phyloP scores from a whole-genome alignment of 192 early-diverging fungal species.

The Entomortierella lignicola region DNA sequence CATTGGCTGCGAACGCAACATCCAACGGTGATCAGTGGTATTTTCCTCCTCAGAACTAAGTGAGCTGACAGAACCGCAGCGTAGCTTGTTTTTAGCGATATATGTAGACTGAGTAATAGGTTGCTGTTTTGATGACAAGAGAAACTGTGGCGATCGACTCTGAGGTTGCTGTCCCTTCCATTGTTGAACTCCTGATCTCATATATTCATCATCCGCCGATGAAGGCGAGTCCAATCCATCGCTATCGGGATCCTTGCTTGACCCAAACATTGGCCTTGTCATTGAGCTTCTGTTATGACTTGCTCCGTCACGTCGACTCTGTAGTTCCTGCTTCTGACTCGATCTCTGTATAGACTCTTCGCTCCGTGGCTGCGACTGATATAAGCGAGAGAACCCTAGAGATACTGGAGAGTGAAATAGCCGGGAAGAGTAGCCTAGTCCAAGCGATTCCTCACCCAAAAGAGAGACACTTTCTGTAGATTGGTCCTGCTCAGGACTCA shows the following conservation, averaged over 20 bases:
- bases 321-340: neutral
- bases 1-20: neutral
- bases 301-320: neutral
- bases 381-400: constrained; percentile 23
- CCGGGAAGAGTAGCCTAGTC: constrained; percentile 8
- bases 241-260: constrained; percentile 19
- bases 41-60: constrained; percentile 16
- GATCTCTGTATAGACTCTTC: neutral
- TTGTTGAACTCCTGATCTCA: neutral
- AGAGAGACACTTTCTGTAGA: neutral
- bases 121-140: constrained; percentile 9
- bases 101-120: constrained; percentile 2
- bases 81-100: constrained; percentile 3
- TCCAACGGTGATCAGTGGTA: neutral
- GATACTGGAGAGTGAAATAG: constrained; percentile 4
- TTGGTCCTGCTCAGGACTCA: neutral
- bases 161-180: constrained; percentile 1
- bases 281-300: neutral
- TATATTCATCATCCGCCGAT: constrained; percentile 9
- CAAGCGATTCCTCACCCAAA: constrained; percentile 10
- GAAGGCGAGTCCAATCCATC: constrained; percentile 14
- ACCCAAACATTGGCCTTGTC: constrained; percentile 6
- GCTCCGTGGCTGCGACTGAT: neutral
- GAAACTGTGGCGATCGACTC: too few relatives aligned
- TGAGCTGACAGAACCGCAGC: constrained; percentile 12